Percentiles rank a stretch among this genome's conserved stretches.
phyloP scores from a whole-genome alignment of 148 eudicot species.

The Suaeda aralocaspica region DNA sequence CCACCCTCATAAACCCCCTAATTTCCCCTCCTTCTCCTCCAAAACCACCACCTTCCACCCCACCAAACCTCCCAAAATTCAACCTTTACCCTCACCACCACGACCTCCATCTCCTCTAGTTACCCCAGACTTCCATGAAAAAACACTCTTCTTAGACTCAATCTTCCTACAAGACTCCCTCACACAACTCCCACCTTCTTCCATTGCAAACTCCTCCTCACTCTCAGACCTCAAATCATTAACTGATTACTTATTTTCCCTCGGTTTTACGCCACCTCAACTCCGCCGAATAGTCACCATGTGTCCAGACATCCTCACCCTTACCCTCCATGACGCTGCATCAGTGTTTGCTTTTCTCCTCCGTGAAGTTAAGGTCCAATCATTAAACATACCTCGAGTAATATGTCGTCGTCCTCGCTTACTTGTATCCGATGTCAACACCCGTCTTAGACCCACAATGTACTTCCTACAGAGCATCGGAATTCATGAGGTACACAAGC shows the following conservation, averaged over 20 bases:
- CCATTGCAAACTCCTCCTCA: constrained; percentile 40
- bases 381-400: constrained; percentile 45
- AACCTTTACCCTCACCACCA: background rate
- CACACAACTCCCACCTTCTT: constrained; percentile 38
- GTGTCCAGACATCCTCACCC: constrained; percentile 67
- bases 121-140: constrained; percentile 44
- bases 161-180: constrained; percentile 71
- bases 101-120: background rate
- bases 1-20: constrained; percentile 25
- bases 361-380: constrained; percentile 57
- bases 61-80: constrained; percentile 19
- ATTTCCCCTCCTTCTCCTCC: constrained; percentile 25
- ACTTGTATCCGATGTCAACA: constrained; percentile 47
- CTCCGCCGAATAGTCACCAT: constrained; percentile 57
- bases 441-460: constrained; percentile 66
- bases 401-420: constrained; percentile 77
- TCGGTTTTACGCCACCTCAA: constrained; percentile 44
- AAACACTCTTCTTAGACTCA: constrained; percentile 67
- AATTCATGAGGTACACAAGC: constrained; percentile 43
- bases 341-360: constrained; percentile 74
- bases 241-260: constrained; percentile 40
- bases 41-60: constrained; percentile 14
- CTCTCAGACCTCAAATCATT: constrained; percentile 41
- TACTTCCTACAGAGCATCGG: constrained; percentile 83
- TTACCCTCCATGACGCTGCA: constrained; percentile 24